A percentile compares a stretch with the other conserved stretches of the same genome.
phyloP scores from a whole-genome alignment of 371 early-diverging fungal species.

The Mortierella sp. region DNA sequence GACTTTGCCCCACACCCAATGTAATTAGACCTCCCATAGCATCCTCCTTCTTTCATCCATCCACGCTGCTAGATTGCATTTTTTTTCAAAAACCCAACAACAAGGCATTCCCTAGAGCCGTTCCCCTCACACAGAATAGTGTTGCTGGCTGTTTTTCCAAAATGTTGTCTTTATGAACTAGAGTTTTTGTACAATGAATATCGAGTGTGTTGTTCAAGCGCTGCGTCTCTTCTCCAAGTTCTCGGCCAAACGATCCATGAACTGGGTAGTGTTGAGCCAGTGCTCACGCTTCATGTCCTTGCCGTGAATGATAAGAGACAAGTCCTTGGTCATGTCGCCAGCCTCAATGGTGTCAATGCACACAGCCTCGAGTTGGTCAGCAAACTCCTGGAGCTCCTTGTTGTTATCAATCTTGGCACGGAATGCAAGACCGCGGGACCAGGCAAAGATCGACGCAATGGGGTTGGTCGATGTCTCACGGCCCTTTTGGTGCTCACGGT shows the following conservation, averaged over 20 bases:
- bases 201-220: too few species aligned
- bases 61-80: too few species aligned
- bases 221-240: slow-evolving; percentile 63
- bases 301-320: slow-evolving; percentile 91
- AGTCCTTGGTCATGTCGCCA: slow-evolving; percentile 94
- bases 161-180: too few species aligned
- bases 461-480: slow-evolving; percentile 92
- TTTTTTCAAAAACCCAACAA: too few species aligned
- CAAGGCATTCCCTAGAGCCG: too few species aligned
- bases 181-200: too few species aligned
- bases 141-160: too few species aligned
- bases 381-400: slow-evolving; percentile 72
- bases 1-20: background rate
- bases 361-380: slow-evolving; percentile 79
- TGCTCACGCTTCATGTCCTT: slow-evolving; percentile 72
- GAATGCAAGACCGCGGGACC: slow-evolving; percentile 93
- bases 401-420: slow-evolving; percentile 90
- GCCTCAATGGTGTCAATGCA: slow-evolving; percentile 86
- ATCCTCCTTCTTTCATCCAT: too few species aligned
- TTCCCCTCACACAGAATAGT: too few species aligned
- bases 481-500: slow-evolving; percentile 94
- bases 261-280: slow-evolving; percentile 81
- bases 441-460: slow-evolving; percentile 94
- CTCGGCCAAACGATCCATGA: slow-evolving; percentile 77
- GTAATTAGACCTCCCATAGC: too few species aligned